Conservation (phyloP, 225 moss, liverwort and hornwort species). For the Polytrichum formosum region DNA sequence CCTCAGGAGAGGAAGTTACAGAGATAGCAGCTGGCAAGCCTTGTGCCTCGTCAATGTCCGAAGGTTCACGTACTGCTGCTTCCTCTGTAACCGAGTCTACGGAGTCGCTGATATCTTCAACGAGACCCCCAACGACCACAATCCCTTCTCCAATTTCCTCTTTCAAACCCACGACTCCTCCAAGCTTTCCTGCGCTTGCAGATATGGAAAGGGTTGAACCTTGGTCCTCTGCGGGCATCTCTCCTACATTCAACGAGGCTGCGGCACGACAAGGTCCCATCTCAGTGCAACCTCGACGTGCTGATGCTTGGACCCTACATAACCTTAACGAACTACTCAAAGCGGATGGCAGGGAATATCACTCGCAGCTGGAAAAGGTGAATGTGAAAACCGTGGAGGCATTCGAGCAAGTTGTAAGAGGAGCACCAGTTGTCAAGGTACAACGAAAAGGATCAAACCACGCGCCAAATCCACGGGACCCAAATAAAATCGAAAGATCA, state of each 20-base stretch:
- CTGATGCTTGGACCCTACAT: constrained; percentile 48
- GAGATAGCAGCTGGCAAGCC: constrained; percentile 20
- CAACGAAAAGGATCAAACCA: background rate
- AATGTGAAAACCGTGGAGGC: constrained; percentile 19
- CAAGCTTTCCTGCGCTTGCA: constrained; percentile 12
- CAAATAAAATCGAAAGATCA: background rate
- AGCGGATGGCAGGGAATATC: constrained; percentile 31
- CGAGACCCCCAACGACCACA: constrained; percentile 9
- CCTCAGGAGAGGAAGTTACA: constrained; percentile 24
- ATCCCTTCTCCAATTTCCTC: constrained; percentile 11
- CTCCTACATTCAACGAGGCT: constrained; percentile 29
- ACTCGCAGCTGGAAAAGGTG: constrained; percentile 12
- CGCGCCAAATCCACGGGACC: constrained; percentile 13
- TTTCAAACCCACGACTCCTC: constrained; percentile 9
- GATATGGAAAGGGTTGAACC: constrained; percentile 19
- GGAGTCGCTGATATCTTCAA: constrained; percentile 15
- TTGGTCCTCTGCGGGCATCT: constrained; percentile 30
- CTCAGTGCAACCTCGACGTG: constrained; percentile 59
- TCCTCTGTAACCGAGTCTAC: constrained; percentile 28
- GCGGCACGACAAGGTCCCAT: constrained; percentile 40
- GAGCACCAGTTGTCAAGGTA: background rate
- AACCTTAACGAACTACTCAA: constrained; percentile 43
- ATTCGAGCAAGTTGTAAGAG: constrained; percentile 23
- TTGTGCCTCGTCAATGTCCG: constrained; percentile 32
- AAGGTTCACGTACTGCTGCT: constrained; percentile 35